These are phyloP conservation scores for Scheffersomyces cryptocercus DNA, from an alignment of 1,139 yeast species.

Conservation along the genomic window DNA sequence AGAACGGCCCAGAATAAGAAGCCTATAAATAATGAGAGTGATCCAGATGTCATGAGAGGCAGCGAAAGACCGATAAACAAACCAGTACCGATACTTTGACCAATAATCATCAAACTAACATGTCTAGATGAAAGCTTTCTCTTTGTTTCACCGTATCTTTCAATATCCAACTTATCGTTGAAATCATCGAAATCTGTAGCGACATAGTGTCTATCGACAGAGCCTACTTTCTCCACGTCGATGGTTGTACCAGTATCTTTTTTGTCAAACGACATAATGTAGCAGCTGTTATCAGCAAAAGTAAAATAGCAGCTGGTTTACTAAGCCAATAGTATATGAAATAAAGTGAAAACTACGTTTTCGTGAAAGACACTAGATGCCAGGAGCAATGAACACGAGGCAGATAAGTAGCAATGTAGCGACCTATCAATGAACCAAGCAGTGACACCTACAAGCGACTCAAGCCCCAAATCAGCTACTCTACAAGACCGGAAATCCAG, in stretches of 20 bases:
- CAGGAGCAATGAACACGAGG: too few relatives aligned
- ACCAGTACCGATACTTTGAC: constrained; percentile 55
- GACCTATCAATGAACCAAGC: too few relatives aligned
- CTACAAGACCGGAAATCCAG: too few relatives aligned
- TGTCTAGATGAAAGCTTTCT: constrained; percentile 46
- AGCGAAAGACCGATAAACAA: constrained; percentile 39
- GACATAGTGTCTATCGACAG: constrained; percentile 13
- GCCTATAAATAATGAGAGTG: constrained; percentile 39
- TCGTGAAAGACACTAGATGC: too few relatives aligned
- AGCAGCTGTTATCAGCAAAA: too few relatives aligned
- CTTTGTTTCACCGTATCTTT: constrained; percentile 35
- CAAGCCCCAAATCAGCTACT: too few relatives aligned
- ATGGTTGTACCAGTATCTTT: constrained; percentile 13
- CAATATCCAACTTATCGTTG: constrained; percentile 30
- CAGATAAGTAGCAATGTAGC: too few relatives aligned
- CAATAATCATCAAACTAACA: constrained; percentile 50
- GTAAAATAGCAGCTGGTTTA: too few relatives aligned
- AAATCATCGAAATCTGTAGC: constrained; percentile 31
- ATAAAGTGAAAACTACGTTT: too few relatives aligned
- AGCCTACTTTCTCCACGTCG: constrained; percentile 27
- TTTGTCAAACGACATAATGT: constrained; percentile 4
- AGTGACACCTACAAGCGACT: too few relatives aligned
- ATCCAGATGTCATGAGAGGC: constrained; percentile 37
- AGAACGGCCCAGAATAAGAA: constrained; percentile 35
- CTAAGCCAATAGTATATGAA: too few relatives aligned